phyloP scores from a whole-genome alignment of 192 early-diverging fungal genomes.

The Umbelopsis sp. region DNA sequence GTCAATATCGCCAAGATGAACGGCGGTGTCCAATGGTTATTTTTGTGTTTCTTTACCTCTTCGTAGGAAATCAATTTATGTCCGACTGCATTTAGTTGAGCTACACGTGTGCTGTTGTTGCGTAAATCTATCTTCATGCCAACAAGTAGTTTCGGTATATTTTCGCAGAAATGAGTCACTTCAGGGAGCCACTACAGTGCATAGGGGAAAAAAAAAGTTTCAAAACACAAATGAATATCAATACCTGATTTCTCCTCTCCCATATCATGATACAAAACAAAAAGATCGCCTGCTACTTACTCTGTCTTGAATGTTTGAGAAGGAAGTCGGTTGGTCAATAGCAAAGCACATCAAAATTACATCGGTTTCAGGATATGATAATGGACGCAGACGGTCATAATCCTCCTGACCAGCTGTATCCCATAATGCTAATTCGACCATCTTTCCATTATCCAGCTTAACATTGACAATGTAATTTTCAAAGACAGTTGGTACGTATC shows the following conservation, averaged over 20 bases:
- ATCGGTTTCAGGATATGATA: constrained; percentile 71
- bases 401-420: constrained; percentile 79
- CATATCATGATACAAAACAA: background rate
- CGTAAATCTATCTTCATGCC: constrained; percentile 53
- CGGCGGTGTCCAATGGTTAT: background rate
- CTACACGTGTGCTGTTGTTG: constrained; percentile 26
- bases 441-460: constrained; percentile 50
- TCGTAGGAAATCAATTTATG: constrained; percentile 40
- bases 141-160: constrained; percentile 51
- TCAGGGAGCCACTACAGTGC: constrained; percentile 48
- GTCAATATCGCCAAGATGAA: background rate
- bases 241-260: background rate
- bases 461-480: constrained; percentile 71
- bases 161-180: constrained; percentile 46
- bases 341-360: constrained; percentile 70
- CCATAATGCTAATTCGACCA: constrained; percentile 70
- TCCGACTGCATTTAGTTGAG: constrained; percentile 28
- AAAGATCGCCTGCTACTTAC: constrained; percentile 43
- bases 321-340: constrained; percentile 66
- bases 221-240: background rate
- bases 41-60: constrained; percentile 24
- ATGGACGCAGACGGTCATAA: constrained; percentile 68
- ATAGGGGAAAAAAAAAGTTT: background rate
- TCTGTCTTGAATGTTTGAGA: constrained; percentile 80
- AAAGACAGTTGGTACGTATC: constrained; percentile 74